These are phyloP conservation scores for Trametes elegans DNA, from an alignment of 768 basidiomycete species.

Conservation along the genomic window DNA sequence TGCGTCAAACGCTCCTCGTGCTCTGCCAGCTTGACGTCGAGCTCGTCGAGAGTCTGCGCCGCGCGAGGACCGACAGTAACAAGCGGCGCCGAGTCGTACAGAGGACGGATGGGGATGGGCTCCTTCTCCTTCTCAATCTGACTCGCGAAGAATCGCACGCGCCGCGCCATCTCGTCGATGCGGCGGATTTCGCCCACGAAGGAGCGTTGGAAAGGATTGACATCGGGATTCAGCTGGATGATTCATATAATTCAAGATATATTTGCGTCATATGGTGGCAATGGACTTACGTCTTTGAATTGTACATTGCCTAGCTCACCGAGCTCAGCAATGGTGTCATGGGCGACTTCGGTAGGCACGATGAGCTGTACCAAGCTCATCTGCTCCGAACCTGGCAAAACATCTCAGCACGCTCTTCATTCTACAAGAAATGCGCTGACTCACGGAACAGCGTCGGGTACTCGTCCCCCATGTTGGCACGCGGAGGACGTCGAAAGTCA, in stretches of 20 bases:
- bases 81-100: slow-evolving; percentile 83
- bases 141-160: slow-evolving; percentile 82
- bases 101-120: slow-evolving; percentile 75
- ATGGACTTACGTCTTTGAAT: slow-evolving; percentile 84
- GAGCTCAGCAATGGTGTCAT: slow-evolving; percentile 93
- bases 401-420: slow-evolving; percentile 8
- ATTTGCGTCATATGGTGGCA: neutral
- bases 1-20: slow-evolving; percentile 80
- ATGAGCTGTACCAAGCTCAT: slow-evolving; percentile 99
- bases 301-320: slow-evolving; percentile 95
- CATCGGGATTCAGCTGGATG: slow-evolving; percentile 84
- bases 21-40: slow-evolving; percentile 83
- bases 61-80: slow-evolving; percentile 90
- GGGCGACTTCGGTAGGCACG: slow-evolving; percentile 95
- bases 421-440: slow-evolving; percentile 26
- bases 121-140: slow-evolving; percentile 89
- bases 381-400: slow-evolving; percentile 79
- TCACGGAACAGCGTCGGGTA: slow-evolving; percentile 85
- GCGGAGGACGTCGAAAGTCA: slow-evolving; percentile 12
- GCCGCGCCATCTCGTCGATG: slow-evolving; percentile 94
- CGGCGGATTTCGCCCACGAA: slow-evolving; percentile 95
- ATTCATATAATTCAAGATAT: neutral
- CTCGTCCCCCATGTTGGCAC: slow-evolving; percentile 61
- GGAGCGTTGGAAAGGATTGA: slow-evolving; percentile 98
- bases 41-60: slow-evolving; percentile 90